These are phyloP conservation scores for Solanum virginianum DNA, from an alignment of 257 asterid species.

Conservation along the genomic window DNA sequence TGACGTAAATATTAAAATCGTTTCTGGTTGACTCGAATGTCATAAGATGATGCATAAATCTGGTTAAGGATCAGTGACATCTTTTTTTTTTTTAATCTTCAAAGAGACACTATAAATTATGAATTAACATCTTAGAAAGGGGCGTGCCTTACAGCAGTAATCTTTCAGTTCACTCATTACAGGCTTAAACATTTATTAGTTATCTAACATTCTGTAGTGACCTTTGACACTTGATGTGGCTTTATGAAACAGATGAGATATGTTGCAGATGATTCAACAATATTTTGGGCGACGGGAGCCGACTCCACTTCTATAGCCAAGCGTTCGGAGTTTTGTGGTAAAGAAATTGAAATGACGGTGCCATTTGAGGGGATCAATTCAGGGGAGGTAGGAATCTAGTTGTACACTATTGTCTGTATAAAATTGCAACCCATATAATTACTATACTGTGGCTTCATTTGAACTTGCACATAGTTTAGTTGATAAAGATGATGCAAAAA, in stretches of 20 bases:
- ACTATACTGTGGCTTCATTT: not conserved
- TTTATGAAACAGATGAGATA: conserved; percentile 57
- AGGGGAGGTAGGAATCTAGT: conserved; percentile 62
- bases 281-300: conserved; percentile 85
- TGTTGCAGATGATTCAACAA: conserved; percentile 76
- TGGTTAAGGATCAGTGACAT: not conserved
- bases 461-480: not conserved
- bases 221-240: not conserved
- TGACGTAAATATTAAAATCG: not conserved
- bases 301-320: conserved; percentile 52
- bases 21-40: not conserved
- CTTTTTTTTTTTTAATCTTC: not conserved
- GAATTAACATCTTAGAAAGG: not conserved
- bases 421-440: not conserved
- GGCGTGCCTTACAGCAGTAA: not conserved
- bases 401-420: not conserved
- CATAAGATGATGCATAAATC: not conserved
- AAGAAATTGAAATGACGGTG: conserved; percentile 75
- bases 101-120: not conserved
- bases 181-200: not conserved
- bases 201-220: not conserved
- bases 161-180: not conserved
- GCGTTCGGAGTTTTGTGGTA: conserved; percentile 65
- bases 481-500: not conserved
- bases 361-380: conserved; percentile 76